A percentile compares a stretch with the other conserved stretches of the same genome.
phyloP scores from a whole-genome alignment of 208 protist species.

The Ichthyophonus hoferi region DNA sequence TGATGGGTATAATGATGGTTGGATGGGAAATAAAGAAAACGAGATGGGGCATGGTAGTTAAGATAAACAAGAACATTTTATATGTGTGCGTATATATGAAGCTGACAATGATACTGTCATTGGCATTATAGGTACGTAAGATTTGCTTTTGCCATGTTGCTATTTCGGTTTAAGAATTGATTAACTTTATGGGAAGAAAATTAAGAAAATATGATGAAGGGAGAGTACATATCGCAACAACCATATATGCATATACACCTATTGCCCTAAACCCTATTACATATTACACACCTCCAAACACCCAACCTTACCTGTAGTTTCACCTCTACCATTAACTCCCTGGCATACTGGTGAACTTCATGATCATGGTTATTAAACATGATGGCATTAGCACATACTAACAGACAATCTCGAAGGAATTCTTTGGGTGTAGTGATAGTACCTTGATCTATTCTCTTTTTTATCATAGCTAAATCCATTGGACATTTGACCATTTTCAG shows the following conservation, averaged over 20 bases:
- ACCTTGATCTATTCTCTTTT: background rate
- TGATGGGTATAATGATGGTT: too few relatives aligned
- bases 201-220: background rate
- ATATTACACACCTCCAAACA: background rate
- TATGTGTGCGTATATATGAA: too few relatives aligned
- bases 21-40: too few relatives aligned
- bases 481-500: background rate
- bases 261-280: background rate
- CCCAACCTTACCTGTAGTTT: background rate
- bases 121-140: too few relatives aligned
- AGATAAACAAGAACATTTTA: too few relatives aligned
- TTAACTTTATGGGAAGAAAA: background rate
- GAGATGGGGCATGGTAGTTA: too few relatives aligned
- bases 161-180: too few relatives aligned
- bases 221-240: too few relatives aligned
- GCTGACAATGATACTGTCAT: too few relatives aligned
- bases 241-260: background rate
- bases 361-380: background rate
- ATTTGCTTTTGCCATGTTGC: too few relatives aligned
- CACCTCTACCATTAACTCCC: background rate
- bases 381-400: background rate
- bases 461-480: background rate
- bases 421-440: background rate
- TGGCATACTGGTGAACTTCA: background rate
- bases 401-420: background rate